Percentiles rank a stretch among this genome's conserved stretches.
Conservation (phyloP, 768 basidiomycete species). For the Leccinum incarnatum region DNA sequence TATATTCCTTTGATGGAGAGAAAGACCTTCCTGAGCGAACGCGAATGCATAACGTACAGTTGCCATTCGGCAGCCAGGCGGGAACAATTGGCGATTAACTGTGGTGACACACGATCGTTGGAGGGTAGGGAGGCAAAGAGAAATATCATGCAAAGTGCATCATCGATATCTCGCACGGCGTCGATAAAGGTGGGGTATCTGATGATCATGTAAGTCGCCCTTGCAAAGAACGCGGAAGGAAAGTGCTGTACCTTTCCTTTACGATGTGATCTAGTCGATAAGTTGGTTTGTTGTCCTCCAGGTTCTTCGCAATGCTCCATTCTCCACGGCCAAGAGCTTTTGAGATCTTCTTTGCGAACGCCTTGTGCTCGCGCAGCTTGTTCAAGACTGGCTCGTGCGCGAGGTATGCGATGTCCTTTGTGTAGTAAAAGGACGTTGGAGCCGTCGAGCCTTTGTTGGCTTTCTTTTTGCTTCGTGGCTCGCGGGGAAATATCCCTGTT, state of each 20-base stretch:
- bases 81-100: slow-evolving; percentile 86
- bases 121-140: slow-evolving; percentile 91
- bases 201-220: slow-evolving; percentile 11
- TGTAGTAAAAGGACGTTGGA: slow-evolving; percentile 96
- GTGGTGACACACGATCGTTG: slow-evolving; percentile 74
- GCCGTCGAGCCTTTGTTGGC: slow-evolving; percentile 98
- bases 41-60: slow-evolving; percentile 88
- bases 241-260: slow-evolving; percentile 77
- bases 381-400: slow-evolving; percentile 93
- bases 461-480: slow-evolving; percentile 85
- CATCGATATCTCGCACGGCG: slow-evolving; percentile 94
- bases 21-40: slow-evolving; percentile 84
- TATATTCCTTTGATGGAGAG: slow-evolving; percentile 98
- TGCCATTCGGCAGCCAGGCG: slow-evolving; percentile 95
- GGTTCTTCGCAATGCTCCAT: slow-evolving; percentile 90
- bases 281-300: slow-evolving; percentile 90
- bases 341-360: slow-evolving; percentile 95
- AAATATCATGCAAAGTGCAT: slow-evolving; percentile 92
- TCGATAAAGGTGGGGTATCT: slow-evolving; percentile 98
- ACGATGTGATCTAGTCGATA: slow-evolving; percentile 94
- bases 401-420: slow-evolving; percentile 96
- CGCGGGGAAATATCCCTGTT: slow-evolving; percentile 94
- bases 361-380: slow-evolving; percentile 95
- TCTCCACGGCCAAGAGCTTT: slow-evolving; percentile 91
- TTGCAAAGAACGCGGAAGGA: background rate